These are phyloP conservation scores for Amanita rimosa DNA, from an alignment of 768 basidiomycete genomes.

Conservation along the genomic window DNA sequence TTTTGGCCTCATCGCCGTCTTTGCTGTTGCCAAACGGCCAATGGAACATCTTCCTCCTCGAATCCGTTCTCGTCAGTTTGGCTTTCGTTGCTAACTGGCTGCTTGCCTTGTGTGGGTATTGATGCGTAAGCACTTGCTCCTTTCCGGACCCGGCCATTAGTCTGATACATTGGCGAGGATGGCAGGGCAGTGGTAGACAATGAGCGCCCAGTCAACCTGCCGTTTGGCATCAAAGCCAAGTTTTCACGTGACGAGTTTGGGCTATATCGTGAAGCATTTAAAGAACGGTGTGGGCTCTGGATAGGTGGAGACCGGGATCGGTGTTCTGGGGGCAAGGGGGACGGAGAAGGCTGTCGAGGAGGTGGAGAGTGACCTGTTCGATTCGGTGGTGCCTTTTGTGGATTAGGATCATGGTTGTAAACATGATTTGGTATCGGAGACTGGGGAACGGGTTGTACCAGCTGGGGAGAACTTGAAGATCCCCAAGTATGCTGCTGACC, in stretches of 20 bases:
- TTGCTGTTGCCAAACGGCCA: conserved; percentile 74
- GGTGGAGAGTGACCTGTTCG: conserved; percentile 19
- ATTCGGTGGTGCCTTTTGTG: conserved; percentile 33
- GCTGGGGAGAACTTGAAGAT: conserved; percentile 14
- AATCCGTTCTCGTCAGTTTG: conserved; percentile 18
- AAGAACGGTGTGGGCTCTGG: conserved; percentile 19
- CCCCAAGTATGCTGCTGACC: conserved; percentile 21
- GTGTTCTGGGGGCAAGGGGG: conserved; percentile 18
- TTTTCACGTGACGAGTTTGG: conserved; percentile 25
- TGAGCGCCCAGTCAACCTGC: conserved; percentile 51
- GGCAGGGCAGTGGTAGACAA: conserved; percentile 53
- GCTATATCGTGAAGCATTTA: conserved; percentile 18
- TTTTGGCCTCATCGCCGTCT: conserved; percentile 35
- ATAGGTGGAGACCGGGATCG: conserved; percentile 49
- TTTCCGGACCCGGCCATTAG: conserved; percentile 52
- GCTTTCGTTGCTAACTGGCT: conserved; percentile 32
- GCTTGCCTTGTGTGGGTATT: conserved; percentile 22
- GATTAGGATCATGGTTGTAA: conserved; percentile 22
- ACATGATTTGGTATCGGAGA: conserved; percentile 21
- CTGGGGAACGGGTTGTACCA: conserved; percentile 18
- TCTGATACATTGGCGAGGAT: conserved; percentile 21
- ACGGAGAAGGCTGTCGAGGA: conserved; percentile 17
- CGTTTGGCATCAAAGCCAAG: conserved; percentile 15
- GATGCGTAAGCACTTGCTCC: conserved; percentile 56
- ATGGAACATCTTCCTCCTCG: conserved; percentile 74